Percentiles rank a stretch among this genome's conserved stretches.
Conservation (phyloP, 768 basidiomycete species). For the Gautieria morchelliformis region DNA sequence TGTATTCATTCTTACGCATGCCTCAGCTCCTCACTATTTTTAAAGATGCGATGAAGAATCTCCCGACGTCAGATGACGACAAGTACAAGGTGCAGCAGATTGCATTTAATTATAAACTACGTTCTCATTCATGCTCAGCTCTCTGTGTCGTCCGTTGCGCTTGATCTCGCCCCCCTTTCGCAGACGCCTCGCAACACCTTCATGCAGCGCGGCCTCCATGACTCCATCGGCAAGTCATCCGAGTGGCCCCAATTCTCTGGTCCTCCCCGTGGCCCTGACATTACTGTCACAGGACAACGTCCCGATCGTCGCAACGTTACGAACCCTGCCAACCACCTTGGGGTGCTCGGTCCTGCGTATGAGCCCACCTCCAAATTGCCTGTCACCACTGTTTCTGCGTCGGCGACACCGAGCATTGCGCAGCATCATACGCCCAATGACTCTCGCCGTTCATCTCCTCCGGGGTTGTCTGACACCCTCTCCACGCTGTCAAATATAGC, state of each 20-base stretch:
- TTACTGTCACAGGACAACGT: constrained; percentile 31
- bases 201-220: constrained; percentile 36
- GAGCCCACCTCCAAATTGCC: constrained; percentile 36
- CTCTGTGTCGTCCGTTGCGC: constrained; percentile 81
- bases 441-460: constrained; percentile 63
- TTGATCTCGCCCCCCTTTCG: constrained; percentile 85
- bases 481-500: constrained; percentile 31
- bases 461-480: constrained; percentile 50
- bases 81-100: constrained; percentile 42
- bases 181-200: constrained; percentile 65
- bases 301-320: constrained; percentile 61
- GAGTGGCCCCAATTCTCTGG: constrained; percentile 91
- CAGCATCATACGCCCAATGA: constrained; percentile 51
- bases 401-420: constrained; percentile 48
- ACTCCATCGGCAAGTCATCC: constrained; percentile 62
- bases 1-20: constrained; percentile 20
- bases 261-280: constrained; percentile 52
- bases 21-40: background rate
- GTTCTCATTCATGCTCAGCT: constrained; percentile 33
- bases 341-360: constrained; percentile 49
- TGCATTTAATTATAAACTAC: constrained; percentile 34
- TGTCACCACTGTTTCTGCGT: constrained; percentile 41
- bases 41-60: constrained; percentile 78
- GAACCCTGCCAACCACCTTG: constrained; percentile 40
- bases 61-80: constrained; percentile 84